Conservation (phyloP, 805 yeast species). For the Cyberlindnera maritima region DNA sequence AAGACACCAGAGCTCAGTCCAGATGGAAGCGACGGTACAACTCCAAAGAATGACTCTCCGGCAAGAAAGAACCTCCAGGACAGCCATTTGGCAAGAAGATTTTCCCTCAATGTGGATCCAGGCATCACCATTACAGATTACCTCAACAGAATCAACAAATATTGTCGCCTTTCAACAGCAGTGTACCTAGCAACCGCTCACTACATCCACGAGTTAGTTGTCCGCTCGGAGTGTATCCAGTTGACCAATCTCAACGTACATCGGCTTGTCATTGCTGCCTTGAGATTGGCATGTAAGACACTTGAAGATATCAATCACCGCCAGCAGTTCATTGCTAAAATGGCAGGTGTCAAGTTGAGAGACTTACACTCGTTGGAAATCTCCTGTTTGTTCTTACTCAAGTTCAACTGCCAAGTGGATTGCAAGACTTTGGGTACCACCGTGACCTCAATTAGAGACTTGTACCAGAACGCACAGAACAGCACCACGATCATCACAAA, state of each 20-base stretch:
- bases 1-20: background rate
- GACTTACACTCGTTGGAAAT: constrained; percentile 51
- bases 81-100: constrained; percentile 22
- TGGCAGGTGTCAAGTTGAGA: constrained; percentile 40
- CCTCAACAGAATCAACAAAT: constrained; percentile 28
- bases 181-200: constrained; percentile 28
- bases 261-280: constrained; percentile 41
- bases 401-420: constrained; percentile 45
- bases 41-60: background rate
- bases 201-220: constrained; percentile 26
- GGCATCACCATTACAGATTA: constrained; percentile 25
- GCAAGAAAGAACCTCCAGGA: constrained; percentile 13
- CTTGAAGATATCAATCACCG: constrained; percentile 45
- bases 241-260: constrained; percentile 41
- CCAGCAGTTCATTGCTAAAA: constrained; percentile 43
- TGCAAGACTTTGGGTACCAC: background rate
- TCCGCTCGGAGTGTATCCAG: constrained; percentile 16
- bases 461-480: constrained; percentile 1
- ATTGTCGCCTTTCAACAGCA: constrained; percentile 29
- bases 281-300: constrained; percentile 45
- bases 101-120: constrained; percentile 25
- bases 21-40: background rate
- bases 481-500: background rate
- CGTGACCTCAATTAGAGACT: constrained; percentile 2
- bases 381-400: constrained; percentile 45